Conservation (phyloP, 768 basidiomycete genomes). For the Kwoniella sp. region DNA sequence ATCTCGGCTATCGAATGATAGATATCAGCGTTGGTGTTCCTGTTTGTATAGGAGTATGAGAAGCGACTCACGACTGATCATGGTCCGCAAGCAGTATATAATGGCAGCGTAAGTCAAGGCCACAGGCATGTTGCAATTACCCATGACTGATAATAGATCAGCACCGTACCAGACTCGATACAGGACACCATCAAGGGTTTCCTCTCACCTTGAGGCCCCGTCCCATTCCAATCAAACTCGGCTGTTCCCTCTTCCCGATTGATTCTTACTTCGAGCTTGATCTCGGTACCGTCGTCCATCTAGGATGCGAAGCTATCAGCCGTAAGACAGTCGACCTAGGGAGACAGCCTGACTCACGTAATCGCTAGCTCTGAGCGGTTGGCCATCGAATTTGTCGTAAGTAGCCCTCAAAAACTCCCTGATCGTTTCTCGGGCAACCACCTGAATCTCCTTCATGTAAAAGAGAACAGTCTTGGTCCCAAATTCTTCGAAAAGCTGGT, state of each 20-base stretch:
- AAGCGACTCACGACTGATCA: slow-evolving; percentile 29
- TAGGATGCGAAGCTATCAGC: slow-evolving; percentile 10
- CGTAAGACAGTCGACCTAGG: too few species aligned
- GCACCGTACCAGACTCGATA: too few species aligned
- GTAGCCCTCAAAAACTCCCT: slow-evolving; percentile 42
- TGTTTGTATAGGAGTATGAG: not conserved
- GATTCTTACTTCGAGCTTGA: slow-evolving; percentile 72
- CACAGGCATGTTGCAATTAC: slow-evolving; percentile 49
- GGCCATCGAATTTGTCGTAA: slow-evolving; percentile 50
- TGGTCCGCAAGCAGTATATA: slow-evolving; percentile 48
- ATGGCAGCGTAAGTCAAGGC: slow-evolving; percentile 46
- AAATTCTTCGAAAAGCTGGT: slow-evolving; percentile 62
- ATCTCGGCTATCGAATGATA: slow-evolving; percentile 17
- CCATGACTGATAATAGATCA: slow-evolving; percentile 28
- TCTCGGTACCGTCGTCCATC: slow-evolving; percentile 56
- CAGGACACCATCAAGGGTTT: too few species aligned
- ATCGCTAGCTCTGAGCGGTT: slow-evolving; percentile 65
- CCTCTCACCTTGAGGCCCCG: slow-evolving; percentile 29
- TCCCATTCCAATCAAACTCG: slow-evolving; percentile 71
- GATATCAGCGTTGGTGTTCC: too few species aligned
- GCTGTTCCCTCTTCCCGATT: slow-evolving; percentile 74
- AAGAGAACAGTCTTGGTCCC: slow-evolving; percentile 40
- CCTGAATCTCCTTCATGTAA: slow-evolving; percentile 44
- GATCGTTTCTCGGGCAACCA: slow-evolving; percentile 44
- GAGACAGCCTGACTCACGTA: slow-evolving; percentile 57